Evolutionary conservation across 495 filamentous ascomycete species (phyloP), one percentile per base, ranked within the genome.

Genomic region (Daldinia decipiens): DNA sequence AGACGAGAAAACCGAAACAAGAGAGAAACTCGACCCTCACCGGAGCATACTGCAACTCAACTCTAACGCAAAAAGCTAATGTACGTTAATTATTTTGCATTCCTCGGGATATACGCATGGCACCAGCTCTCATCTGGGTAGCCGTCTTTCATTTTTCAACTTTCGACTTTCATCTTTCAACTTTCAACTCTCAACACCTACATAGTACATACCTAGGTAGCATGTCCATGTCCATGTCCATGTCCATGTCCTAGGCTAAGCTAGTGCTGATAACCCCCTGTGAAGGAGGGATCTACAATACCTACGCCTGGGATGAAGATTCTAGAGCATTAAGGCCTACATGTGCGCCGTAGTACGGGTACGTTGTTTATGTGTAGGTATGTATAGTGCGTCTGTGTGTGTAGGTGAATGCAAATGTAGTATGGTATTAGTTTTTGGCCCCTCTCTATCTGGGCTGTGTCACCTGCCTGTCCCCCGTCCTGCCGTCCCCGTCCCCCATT

Each of bases 291-390:
- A 69, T 73, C 65, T 73, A 68, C 70, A 59, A 53, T 45, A n/a
- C n/a, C n/a, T n/a, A 65, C 27, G 19, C 39, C 57, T 50, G 24
- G 58, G 65, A 65, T 73, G 70, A 69, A 73, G 27, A 66, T 73
- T 73, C 70, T 73, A 73, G 70, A 73, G 70, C 70, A 29, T 57
- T 58, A 56, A 52, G 53, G 65, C 52, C 61, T 73, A 66, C 58
- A 68, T 73, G 65, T 72, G 55, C 65, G 67, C 56, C 65, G 70
- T 72, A 65, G 65, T 68, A 72, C 70, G 65, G 70, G 65, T 72
- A 60, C 65, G 59, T 72, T 72, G 65, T 58, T 58, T 66, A 58
- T 65, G 52, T 58, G 62, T 58, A 39, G 29, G 19, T 24, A 39
- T 38, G 19, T 24, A 24, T 24, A 24, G 21, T 24, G 21, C 2